A percentile compares a stretch with the other conserved stretches of the same genome.
These are phyloP conservation scores for Euryodendron excelsum DNA, from an alignment of 148 eudicot genomes.

Conservation along the genomic window DNA sequence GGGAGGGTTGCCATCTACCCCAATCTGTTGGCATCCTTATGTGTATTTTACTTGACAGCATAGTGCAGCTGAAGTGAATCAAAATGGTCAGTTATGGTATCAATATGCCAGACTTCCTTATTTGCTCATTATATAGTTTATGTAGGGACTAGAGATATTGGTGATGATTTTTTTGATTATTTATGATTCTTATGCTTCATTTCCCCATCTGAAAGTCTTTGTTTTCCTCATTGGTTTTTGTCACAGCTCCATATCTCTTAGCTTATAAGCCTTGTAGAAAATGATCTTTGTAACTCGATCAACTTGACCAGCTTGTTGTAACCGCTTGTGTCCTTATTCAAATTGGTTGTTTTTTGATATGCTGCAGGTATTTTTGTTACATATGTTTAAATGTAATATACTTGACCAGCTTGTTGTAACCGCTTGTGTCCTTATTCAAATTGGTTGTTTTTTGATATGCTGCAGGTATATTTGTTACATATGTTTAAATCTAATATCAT, in stretches of 20 bases:
- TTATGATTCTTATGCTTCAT: neutral
- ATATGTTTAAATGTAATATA: neutral
- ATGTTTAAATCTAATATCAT: constrained; percentile 11
- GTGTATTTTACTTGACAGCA: neutral
- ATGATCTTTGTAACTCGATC: neutral
- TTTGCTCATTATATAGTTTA: neutral
- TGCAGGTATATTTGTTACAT: neutral
- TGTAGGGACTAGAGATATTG: neutral
- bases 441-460: neutral
- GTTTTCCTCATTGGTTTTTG: neutral
- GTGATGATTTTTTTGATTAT: neutral
- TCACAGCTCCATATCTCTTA: neutral
- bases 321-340: neutral
- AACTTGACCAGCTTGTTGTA: neutral
- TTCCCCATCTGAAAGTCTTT: neutral
- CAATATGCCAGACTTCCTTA: neutral
- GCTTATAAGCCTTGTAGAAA: neutral
- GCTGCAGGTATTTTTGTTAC: neutral
- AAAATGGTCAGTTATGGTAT: neutral
- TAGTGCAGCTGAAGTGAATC: neutral
- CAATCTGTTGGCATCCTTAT: neutral
- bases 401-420: neutral
- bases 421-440: neutral
- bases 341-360: neutral
- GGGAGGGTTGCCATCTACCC: neutral